A percentile compares a stretch with the other conserved stretches of the same genome.
Evolutionary conservation across 371 early-diverging fungal genomes (phyloP).

Genomic region (Mortierella sp.): DNA sequence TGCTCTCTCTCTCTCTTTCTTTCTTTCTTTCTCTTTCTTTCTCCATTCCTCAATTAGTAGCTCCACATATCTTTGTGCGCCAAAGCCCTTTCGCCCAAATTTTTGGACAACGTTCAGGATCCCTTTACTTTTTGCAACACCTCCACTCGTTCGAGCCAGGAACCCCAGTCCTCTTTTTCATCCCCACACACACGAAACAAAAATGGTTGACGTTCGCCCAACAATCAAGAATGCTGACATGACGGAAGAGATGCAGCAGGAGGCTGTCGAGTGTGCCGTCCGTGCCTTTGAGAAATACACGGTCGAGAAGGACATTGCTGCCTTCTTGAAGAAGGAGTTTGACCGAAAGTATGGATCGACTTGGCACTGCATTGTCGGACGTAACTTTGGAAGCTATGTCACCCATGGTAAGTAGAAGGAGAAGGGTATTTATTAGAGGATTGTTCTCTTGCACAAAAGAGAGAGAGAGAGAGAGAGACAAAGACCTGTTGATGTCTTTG

Average conservation of each 20-base stretch:
- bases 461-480: too few species aligned
- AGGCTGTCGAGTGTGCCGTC: constrained; percentile 91
- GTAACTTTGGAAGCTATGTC: constrained; percentile 98
- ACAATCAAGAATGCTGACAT: constrained; percentile 97
- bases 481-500: too few species aligned
- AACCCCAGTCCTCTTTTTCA: neutral
- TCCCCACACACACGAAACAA: neutral
- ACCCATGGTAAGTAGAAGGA: constrained; percentile 84
- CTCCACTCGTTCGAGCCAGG: neutral
- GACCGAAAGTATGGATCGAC: constrained; percentile 97
- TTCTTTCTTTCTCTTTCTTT: neutral
- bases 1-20: neutral
- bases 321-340: constrained; percentile 95
- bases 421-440: neutral
- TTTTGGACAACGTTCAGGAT: neutral
- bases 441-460: neutral
- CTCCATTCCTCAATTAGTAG: neutral
- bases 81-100: too few species aligned
- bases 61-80: neutral
- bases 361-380: constrained; percentile 98
- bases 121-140: neutral
- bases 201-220: constrained; percentile 37
- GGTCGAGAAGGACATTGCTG: constrained; percentile 97
- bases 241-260: constrained; percentile 97
- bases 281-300: constrained; percentile 94